A percentile compares a stretch with the other conserved stretches of the same genome.
These are phyloP conservation scores for Pascua guehoae DNA, from an alignment of 1,284 basidiomycete species.

Conservation along the genomic window DNA sequence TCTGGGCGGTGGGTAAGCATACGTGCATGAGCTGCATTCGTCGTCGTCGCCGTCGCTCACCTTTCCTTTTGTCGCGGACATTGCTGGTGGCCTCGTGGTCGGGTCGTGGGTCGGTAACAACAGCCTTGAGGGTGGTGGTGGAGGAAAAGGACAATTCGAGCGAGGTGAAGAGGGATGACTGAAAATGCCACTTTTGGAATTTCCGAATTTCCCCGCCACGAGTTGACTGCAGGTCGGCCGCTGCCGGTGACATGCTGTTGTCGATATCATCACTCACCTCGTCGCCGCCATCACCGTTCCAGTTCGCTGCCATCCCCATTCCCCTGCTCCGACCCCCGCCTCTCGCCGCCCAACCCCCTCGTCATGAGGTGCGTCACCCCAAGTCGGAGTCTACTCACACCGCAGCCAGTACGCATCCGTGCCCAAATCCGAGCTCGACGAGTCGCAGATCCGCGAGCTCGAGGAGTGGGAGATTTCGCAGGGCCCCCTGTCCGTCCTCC, in stretches of 20 bases:
- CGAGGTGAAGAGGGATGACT: not conserved
- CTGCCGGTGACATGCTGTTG: not conserved
- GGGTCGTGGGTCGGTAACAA: not conserved
- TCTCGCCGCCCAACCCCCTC: not conserved
- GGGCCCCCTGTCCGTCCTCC: conserved; percentile 93
- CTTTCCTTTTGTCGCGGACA: conserved; percentile 33
- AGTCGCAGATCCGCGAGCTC: conserved; percentile 88
- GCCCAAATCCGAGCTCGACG: conserved; percentile 95
- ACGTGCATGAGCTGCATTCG: too few species aligned
- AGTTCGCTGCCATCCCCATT: not conserved
- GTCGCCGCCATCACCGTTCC: not conserved
- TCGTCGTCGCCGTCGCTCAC: conserved; percentile 17
- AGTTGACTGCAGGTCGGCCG: not conserved
- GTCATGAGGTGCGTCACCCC: conserved; percentile 2
- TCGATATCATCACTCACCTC: not conserved
- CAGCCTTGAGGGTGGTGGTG: conserved; percentile 7
- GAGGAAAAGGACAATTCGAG: too few species aligned
- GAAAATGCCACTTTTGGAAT: conserved; percentile 1
- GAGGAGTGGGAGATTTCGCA: conserved; percentile 97
- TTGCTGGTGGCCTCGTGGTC: too few species aligned
- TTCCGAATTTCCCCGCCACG: conserved; percentile 3
- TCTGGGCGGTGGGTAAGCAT: conserved; percentile 57
- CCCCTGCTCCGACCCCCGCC: not conserved
- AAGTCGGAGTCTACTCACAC: not conserved
- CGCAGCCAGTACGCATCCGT: conserved; percentile 91